Evolutionary conservation across 257 asterid species (phyloP).

Genomic region (Forsythia suspensa): DNA sequence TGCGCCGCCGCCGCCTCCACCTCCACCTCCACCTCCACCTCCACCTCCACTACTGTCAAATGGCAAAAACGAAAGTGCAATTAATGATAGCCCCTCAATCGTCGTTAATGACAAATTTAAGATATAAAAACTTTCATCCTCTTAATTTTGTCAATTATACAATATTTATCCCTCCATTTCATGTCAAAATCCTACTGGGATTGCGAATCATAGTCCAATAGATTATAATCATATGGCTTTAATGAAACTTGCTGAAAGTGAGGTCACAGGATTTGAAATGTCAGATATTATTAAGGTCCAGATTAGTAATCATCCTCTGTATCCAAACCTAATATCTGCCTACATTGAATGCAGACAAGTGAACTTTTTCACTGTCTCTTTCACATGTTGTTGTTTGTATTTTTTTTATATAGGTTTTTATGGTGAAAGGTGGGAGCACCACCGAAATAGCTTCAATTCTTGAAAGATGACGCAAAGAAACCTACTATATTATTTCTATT

Average conservation of each 20-base stretch:
- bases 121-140: too few species aligned
- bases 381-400: too few species aligned
- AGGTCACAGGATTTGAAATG: constrained; percentile 33
- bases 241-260: constrained; percentile 11
- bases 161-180: constrained; percentile 42
- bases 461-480: constrained; percentile 52
- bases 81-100: too few species aligned
- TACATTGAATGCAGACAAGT: constrained; percentile 78
- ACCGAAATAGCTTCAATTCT: constrained; percentile 61
- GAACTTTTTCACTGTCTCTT: background rate
- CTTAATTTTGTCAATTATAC: constrained; percentile 17
- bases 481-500: constrained; percentile 14
- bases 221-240: constrained; percentile 7
- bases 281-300: constrained; percentile 61
- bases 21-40: too few species aligned
- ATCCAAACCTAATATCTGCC: constrained; percentile 69
- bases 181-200: constrained; percentile 13
- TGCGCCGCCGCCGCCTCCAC: too few species aligned
- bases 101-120: too few species aligned
- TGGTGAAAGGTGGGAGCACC: constrained; percentile 71
- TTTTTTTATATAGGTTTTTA: background rate
- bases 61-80: too few species aligned
- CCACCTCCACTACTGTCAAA: too few species aligned
- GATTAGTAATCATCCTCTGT: constrained; percentile 82
- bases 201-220: background rate